Percentiles rank a stretch among this genome's conserved stretches.
Conservation (phyloP, 2,329 filamentous ascomycete genomes). For the Claviceps fusiformis region DNA sequence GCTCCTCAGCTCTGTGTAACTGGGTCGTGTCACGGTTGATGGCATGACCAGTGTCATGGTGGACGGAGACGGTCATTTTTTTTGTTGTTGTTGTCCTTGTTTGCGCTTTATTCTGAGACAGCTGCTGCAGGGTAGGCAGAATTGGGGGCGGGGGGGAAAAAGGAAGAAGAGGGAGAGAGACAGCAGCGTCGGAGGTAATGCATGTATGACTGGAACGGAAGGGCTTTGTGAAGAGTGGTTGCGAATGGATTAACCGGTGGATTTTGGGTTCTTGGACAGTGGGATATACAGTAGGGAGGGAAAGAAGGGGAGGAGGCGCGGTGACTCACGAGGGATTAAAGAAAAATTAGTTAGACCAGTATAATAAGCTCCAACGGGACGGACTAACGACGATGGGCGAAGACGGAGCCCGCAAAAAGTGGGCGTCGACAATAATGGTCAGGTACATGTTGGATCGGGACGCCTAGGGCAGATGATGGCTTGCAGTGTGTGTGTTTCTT, state of each 20-base stretch:
- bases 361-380: too few relatives aligned
- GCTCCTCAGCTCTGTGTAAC: constrained; percentile 20
- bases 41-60: constrained; percentile 5
- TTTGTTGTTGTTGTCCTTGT: neutral
- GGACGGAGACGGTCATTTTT: neutral
- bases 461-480: neutral
- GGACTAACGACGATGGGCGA: neutral
- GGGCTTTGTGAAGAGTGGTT: neutral
- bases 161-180: too few relatives aligned
- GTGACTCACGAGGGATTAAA: neutral
- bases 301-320: neutral
- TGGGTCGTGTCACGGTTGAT: constrained; percentile 11
- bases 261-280: neutral
- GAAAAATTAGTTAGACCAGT: too few relatives aligned
- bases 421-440: neutral
- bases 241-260: neutral
- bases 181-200: too few relatives aligned
- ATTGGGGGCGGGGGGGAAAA: too few relatives aligned
- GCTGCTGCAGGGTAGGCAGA: neutral
- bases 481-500: neutral
- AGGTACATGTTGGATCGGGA: neutral
- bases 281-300: neutral
- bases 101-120: neutral
- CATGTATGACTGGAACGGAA: too few relatives aligned
- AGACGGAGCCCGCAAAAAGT: neutral